These are phyloP conservation scores for Melastoma malabathricum DNA, from an alignment of 345 rosid genomes.

Conservation along the genomic window DNA sequence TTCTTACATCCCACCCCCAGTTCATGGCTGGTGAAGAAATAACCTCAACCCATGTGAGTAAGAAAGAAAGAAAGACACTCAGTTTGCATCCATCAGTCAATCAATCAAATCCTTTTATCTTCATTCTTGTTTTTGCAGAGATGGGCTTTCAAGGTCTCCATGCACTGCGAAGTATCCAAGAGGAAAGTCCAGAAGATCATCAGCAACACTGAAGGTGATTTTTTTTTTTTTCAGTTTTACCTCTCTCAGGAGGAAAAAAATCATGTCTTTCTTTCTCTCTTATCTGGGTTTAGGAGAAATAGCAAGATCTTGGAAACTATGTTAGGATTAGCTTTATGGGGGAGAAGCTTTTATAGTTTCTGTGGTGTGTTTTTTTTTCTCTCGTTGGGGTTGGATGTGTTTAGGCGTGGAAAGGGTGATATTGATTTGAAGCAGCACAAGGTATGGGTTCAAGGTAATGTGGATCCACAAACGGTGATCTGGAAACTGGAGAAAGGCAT, in stretches of 20 bases:
- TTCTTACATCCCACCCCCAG: neutral
- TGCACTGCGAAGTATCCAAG: slow-evolving; percentile 16
- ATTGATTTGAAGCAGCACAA: slow-evolving; percentile 27
- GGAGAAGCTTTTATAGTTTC: too few species aligned
- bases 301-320: too few species aligned
- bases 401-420: slow-evolving; percentile 19
- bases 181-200: slow-evolving; percentile 12
- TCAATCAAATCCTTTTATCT: neutral
- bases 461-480: slow-evolving; percentile 22
- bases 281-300: too few species aligned
- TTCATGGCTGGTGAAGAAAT: neutral
- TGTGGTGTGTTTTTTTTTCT: neutral
- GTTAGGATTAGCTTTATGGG: too few species aligned
- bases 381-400: neutral
- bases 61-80: too few species aligned
- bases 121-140: slow-evolving; percentile 7
- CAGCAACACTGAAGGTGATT: slow-evolving; percentile 5
- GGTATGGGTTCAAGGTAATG: slow-evolving; percentile 16
- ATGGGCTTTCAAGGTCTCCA: slow-evolving; percentile 11
- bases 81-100: neutral
- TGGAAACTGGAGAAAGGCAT: slow-evolving; percentile 9
- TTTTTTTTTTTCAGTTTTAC: neutral
- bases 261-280: too few species aligned
- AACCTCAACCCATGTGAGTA: too few species aligned
- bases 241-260: neutral